Base-by-base conservation (phyloP, 116 monocot genomes). In the Cymodocea nodosa region DNA sequence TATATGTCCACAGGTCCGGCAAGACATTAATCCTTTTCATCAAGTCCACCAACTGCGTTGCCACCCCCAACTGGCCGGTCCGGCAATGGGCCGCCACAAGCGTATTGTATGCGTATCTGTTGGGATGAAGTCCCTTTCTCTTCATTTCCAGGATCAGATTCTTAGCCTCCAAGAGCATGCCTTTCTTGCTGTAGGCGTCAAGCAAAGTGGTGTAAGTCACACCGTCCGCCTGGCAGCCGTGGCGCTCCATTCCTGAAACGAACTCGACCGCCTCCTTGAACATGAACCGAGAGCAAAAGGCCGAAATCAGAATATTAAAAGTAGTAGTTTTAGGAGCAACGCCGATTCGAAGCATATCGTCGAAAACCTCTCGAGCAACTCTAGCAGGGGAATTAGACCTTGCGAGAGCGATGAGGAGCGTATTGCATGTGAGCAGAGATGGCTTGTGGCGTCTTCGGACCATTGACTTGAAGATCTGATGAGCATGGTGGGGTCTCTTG, bases 171-270 rank as follows among this genome's bases (percentile, higher is more conserved):
- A 70, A 59, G 6, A 95, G 78, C 90, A 95, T 81, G 20, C 87
- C 90, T 68, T 75, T 82, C 65, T 72, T 70, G 70, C 87, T 77
- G 52, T 79, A 87, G 2, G 71, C 90, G n/a, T 81, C 76, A 23
- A 95, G 68, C 55, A 95, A 66, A 34, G 95, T 90, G 66, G 90
- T 95, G 66, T 84, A 90, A 10, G 85, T 85, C 63, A 90, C 72
- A 57, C 59, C 64, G 44, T 95, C 87, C 4, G 90, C 80, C 10
- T 25, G 49, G 60, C 72, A 77, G 15, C 85, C 90, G 34, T 77
- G 83, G 7, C 59, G 70, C 17, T 54, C 71, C 83, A 83, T 90
- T 4, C 64, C 50, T 5, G 5, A 66, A 23, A 90, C 49, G 50
- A 79, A 56, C 56, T 68, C 76, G 2, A 79, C 59, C 8, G 87